Base-by-base conservation (phyloP, 139 green algal genomes). In the Chlorella vulgaris region DNA sequence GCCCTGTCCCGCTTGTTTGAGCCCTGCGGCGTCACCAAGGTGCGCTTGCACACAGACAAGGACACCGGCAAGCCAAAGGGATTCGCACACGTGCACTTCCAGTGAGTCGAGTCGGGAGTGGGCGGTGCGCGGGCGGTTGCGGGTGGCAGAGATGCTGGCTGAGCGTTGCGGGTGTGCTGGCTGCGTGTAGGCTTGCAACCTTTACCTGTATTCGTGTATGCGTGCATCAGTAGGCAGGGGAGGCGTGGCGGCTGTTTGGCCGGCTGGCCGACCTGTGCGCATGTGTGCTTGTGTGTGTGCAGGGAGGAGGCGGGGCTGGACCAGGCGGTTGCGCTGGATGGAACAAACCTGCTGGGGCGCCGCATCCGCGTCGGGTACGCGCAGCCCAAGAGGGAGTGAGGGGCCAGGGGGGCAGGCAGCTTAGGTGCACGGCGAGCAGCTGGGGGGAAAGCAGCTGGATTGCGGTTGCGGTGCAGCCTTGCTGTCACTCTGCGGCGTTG, bases 11-110 rank as follows among this genome's bases (percentile, higher is more conserved):
- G 76, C 70, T 62, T 96, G 68, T 96, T 97, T 81, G 61, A 82
- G 19, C 88, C 84, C n/a, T 92, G 78, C 74, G 76, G 81, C 15
- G 86, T 90, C 4, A 89, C 88, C 36, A 85, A 90, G 77, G 87
- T 92, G 50, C 88, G 91, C 2, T 75, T 97, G 67, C 93, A 97
- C 86, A 97, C 87, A 4, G 93, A 98, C 85, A 91, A 93, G 74
- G 83, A 87, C 55, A 94, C 90, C 0, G 92, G 93, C 33, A 81
- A 81, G 77, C 90, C 86, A 73, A 95, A 94, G 79, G 94, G 94
- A 65, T 97, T 92, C 84, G 94, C 94, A 0, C 94, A 98, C 87
- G 88, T 97, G 53, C 94, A 97, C 86, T 98, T 98, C 77, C 55
- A 86, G 90, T 70, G 88, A 88, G 47, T 68, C n/a, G n/a, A n/a